Evolutionary conservation across 768 basidiomycete species (phyloP).

Genomic region (Hemileccinum rubropunctum): DNA sequence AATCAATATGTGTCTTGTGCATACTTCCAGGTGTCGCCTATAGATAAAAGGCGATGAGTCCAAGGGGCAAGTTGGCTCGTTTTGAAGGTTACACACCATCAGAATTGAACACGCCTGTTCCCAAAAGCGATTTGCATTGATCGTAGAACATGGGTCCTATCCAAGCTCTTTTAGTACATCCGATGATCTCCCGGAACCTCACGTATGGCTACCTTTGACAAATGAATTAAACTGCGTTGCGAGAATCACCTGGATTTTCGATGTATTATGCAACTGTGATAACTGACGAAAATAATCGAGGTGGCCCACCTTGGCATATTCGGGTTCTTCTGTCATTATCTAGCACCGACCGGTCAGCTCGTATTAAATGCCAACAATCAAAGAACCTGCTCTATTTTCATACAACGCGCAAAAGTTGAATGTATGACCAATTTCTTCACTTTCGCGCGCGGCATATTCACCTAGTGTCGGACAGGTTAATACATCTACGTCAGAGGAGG

Average conservation of each 20-base stretch:
- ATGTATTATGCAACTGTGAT: background rate
- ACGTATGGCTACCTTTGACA: constrained; percentile 31
- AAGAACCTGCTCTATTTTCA: constrained; percentile 24
- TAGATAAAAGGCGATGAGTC: background rate
- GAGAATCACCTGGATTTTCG: constrained; percentile 30
- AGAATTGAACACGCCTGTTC: constrained; percentile 41
- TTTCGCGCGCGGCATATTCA: constrained; percentile 12
- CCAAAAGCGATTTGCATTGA: constrained; percentile 30
- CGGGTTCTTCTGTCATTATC: constrained; percentile 39
- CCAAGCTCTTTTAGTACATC: background rate
- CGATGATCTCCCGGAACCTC: background rate
- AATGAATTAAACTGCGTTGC: constrained; percentile 36
- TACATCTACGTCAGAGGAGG: background rate
- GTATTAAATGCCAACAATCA: background rate
- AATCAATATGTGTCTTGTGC: background rate
- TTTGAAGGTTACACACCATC: constrained; percentile 28
- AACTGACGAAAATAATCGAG: background rate
- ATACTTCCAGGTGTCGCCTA: constrained; percentile 40
- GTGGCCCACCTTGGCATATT: constrained; percentile 36
- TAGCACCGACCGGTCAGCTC: constrained; percentile 7
- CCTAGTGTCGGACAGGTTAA: constrained; percentile 5
- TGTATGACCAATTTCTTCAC: constrained; percentile 24
- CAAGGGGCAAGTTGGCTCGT: background rate
- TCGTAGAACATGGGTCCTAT: constrained; percentile 24
- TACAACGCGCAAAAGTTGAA: constrained; percentile 19